phyloP scores from a whole-genome alignment of 306 rosid species.

The Argentina anserina region DNA sequence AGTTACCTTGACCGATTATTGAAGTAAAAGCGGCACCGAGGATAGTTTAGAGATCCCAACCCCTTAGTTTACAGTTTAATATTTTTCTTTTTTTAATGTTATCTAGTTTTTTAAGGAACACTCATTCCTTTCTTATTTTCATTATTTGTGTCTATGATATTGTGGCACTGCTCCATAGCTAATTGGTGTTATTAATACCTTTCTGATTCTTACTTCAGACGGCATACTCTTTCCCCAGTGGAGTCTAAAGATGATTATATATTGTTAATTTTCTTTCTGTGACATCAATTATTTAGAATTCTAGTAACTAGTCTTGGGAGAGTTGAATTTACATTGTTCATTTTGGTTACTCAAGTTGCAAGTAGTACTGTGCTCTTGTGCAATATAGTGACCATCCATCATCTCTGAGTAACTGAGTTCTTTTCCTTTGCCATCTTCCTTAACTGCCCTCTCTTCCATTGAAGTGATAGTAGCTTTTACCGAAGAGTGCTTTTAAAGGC shows the following conservation, averaged over 20 bases:
- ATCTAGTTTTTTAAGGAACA: background rate
- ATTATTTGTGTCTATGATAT: background rate
- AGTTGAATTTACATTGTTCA: no score
- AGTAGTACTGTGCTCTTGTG: no score
- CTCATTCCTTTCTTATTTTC: background rate
- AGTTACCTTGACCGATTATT: slow-evolving; percentile 27
- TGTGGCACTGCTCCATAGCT: background rate
- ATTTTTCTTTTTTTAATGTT: background rate
- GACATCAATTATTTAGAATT: background rate
- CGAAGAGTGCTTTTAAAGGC: no score
- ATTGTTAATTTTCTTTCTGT: background rate
- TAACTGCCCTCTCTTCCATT: no score
- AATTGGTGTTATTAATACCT: background rate
- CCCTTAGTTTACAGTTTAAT: background rate
- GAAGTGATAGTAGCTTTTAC: no score
- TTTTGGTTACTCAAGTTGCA: no score
- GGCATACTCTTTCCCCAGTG: background rate
- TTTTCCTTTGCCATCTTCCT: no score
- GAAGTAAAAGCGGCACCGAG: slow-evolving; percentile 18
- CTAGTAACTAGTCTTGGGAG: no score
- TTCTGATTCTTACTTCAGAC: background rate
- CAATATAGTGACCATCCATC: no score
- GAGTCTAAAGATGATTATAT: background rate
- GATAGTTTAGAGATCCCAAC: slow-evolving; percentile 2
- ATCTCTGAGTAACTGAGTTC: no score